Base-by-base conservation (phyloP, 129 eudicot species). In the Helichrysum umbraculigerum region DNA sequence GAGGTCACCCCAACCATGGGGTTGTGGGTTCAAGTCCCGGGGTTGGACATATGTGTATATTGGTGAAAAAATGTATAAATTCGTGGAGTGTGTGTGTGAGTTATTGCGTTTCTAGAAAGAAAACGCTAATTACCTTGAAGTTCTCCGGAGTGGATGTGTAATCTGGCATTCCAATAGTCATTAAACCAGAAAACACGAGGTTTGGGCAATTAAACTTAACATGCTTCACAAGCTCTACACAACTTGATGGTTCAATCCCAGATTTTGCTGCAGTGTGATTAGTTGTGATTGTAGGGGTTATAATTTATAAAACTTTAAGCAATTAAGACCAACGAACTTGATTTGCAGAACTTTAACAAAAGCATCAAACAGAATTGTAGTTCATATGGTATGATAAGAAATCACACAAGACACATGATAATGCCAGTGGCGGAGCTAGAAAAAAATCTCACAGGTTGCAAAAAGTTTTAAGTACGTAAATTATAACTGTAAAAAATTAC, bases 141-240 rank as follows among this genome's bases (percentile, higher is more conserved):
- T 94, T 94, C 72, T 94, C 93, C 5, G 97, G 98, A 56, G 97
- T 89, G 65, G 98, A 94, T 47, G 98, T 75, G 78, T 94, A 91
- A 83, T 94, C 98, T 15, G 91, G 90, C 97, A 88, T 91, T 59
- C 98, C 98, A 47, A 94, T 94, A 8, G 98, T 94, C 98, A 94
- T 94, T 73, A 94, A 85, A 72, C 98, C 98, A 81, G 87, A 87
- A 65, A 94, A 94, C 81, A 85, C 86, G n/a, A 93, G 98, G 79
- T 89, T 87, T 73, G 88, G 90, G 74, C 98, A 93, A 61, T 75
- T 79, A 73, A 70, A 56, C 66, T 70, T 87, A 79, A 93, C 91
- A 73, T 88, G 96, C 76, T 86, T 93, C 76, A 83, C 96, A 44
- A 93, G 93, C 65, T 87, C 98, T 33, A 93, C 71, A 78, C 98